Base-by-base conservation (phyloP, 495 filamentous ascomycete species). In the Tuber umbilicatum region DNA sequence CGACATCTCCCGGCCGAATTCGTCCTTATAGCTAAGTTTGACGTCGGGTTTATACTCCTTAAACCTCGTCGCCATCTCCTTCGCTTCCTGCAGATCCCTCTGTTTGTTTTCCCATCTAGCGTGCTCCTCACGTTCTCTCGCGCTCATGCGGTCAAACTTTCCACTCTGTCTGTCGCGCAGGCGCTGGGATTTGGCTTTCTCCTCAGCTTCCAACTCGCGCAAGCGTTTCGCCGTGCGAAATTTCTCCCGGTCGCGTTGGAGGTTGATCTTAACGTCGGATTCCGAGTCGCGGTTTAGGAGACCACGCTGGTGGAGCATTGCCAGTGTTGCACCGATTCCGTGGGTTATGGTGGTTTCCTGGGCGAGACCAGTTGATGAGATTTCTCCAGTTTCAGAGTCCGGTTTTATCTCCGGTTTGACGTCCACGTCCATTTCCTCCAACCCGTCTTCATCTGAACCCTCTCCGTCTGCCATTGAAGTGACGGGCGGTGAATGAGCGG, bases 71-170 rank as follows among this genome's bases (percentile, higher is more conserved):
- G 92, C 91, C 83, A 94, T 87, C 79, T 92, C 88, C 72, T 92
- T 88, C 21, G 92, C 89, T 78, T 95, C 91, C 70, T 90, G 88
- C 80, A 91, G 90, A 74, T 99, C 95, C 74, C 94, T 90, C 74
- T 89, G 87, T 75, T 90, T 91, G 85, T 98, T 99, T 84, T 96
- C 91, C 82, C 89, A 89, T 9, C 92, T 90, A 0, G 93, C 91
- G 84, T 93, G 90, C 73, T 96, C 93, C 82, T 99, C 94, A n/a
- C 92, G 89, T 82, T 99, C 95, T 38, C 92, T 90, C 17, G 90
- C 89, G 16, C 92, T 91, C 93, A 98, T 94, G 67, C 89, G 88
- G 79, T 97, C 93, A 40, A 96, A 88, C 39, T 89, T 89, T 69
- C 93, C 94, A 42, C 88, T 92, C 64, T 89, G 85, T 70, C 95